A percentile compares a stretch with the other conserved stretches of the same genome.
Evolutionary conservation across 805 yeast genomes (phyloP).

Genomic region (Ogataea methylovora): DNA sequence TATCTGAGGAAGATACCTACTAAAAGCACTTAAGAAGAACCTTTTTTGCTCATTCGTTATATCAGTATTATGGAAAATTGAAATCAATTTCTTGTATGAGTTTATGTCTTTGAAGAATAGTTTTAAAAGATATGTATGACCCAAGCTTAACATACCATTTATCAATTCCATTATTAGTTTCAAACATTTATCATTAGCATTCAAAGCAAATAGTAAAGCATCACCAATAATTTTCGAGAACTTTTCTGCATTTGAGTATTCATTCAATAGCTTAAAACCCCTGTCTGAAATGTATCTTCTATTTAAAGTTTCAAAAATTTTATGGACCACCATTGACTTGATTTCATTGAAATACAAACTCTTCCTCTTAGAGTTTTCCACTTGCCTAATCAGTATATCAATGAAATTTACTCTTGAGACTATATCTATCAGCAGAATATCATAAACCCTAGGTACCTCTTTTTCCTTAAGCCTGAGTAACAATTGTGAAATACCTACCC

Average conservation of each 20-base stretch:
- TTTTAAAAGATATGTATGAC: background rate
- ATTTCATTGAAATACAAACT: constrained; percentile 5
- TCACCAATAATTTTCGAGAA: constrained; percentile 5
- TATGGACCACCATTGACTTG: constrained; percentile 7
- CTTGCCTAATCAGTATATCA: background rate
- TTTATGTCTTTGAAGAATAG: too few species aligned
- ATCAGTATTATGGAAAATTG: too few species aligned
- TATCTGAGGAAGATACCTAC: too few species aligned
- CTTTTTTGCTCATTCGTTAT: too few species aligned
- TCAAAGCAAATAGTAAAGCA: too few species aligned
- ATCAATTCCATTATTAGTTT: too few species aligned
- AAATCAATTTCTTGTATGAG: too few species aligned
- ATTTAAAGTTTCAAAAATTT: constrained; percentile 5
- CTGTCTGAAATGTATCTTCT: too few species aligned
- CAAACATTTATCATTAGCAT: too few species aligned
- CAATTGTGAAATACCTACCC: constrained; percentile 18
- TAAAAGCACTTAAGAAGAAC: too few species aligned
- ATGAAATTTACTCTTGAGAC: constrained; percentile 3
- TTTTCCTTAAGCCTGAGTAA: constrained; percentile 5
- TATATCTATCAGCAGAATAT: constrained; percentile 6
- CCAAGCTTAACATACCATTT: constrained; percentile 3
- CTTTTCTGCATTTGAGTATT: background rate
- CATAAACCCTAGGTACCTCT: background rate
- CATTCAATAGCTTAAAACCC: too few species aligned
- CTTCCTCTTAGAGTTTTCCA: background rate